phyloP scores from a whole-genome alignment of 129 eudicot genomes.

The Tanacetum coccineum region DNA sequence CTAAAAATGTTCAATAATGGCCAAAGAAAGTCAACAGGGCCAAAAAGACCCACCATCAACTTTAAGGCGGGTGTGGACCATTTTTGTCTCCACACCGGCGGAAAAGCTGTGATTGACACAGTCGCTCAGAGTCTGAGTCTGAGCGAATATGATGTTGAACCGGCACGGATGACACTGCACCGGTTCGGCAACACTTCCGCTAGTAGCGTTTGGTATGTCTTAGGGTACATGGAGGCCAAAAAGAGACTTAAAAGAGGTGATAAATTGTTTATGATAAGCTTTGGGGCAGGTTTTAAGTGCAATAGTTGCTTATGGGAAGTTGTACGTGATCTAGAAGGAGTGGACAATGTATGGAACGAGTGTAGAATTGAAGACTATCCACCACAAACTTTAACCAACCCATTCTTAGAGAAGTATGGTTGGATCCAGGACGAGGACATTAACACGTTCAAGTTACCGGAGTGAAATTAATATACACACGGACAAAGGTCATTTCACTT shows the following conservation, averaged over 20 bases:
- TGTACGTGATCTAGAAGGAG: conserved; percentile 1
- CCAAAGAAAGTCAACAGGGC: neutral
- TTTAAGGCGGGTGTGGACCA: conserved; percentile 5
- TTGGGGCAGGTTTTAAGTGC: conserved; percentile 4
- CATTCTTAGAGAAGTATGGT: conserved; percentile 1
- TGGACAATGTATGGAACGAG: neutral
- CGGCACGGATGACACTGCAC: neutral
- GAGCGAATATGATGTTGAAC: neutral
- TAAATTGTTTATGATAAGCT: neutral
- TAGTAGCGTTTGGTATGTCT: conserved; percentile 1
- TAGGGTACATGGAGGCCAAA: neutral
- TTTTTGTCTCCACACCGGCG: conserved; percentile 1
- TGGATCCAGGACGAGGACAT: conserved; percentile 4
- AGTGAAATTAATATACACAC: neutral
- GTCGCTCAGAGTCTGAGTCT: neutral
- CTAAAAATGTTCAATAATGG: neutral
- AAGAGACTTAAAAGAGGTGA: neutral
- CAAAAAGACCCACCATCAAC: neutral
- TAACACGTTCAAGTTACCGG: neutral
- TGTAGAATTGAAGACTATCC: neutral
- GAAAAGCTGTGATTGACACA: conserved; percentile 3
- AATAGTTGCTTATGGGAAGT: conserved; percentile 1
- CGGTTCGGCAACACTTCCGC: conserved; percentile 1
- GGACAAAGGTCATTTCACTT: neutral
- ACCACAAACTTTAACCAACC: conserved; percentile 1